phyloP scores from a whole-genome alignment of 116 monocot species.

The Trichopus zeylanicus region DNA sequence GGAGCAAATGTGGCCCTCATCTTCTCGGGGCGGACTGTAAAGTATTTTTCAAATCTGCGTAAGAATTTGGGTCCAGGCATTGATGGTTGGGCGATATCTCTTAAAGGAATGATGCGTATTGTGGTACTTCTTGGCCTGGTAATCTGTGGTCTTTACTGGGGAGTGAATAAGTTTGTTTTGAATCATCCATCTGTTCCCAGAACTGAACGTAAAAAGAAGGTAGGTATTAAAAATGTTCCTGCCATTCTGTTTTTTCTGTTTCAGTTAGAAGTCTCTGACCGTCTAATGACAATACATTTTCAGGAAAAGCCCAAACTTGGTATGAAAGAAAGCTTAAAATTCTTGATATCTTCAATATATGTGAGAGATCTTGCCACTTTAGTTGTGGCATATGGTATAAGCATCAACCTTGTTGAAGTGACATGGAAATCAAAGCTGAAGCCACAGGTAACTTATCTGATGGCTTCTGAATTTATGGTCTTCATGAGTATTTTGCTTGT shows the following conservation, averaged over 20 bases:
- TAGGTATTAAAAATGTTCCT: neutral
- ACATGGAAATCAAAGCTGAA: slow-evolving; percentile 99
- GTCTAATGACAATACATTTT: slow-evolving; percentile 8
- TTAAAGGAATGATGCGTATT: slow-evolving; percentile 98
- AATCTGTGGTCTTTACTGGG: slow-evolving; percentile 72
- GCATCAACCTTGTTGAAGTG: slow-evolving; percentile 97
- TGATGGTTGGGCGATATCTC: slow-evolving; percentile 92
- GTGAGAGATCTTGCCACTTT: slow-evolving; percentile 92
- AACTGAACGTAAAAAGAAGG: slow-evolving; percentile 63
- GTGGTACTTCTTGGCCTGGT: slow-evolving; percentile 73
- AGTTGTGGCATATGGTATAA: slow-evolving; percentile 97
- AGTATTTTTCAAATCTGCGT: slow-evolving; percentile 89
- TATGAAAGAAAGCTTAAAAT: slow-evolving; percentile 85
- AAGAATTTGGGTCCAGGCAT: slow-evolving; percentile 85
- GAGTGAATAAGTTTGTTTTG: slow-evolving; percentile 72
- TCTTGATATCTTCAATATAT: slow-evolving; percentile 82
- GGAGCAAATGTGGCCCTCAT: slow-evolving; percentile 92
- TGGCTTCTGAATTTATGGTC: neutral
- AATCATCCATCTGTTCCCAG: slow-evolving; percentile 82
- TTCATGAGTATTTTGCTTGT: neutral
- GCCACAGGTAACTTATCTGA: slow-evolving; percentile 58
- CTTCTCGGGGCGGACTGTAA: slow-evolving; percentile 96
- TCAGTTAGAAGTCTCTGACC: slow-evolving; percentile 1
- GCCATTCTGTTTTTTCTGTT: neutral
- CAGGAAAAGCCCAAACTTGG: slow-evolving; percentile 91